A percentile compares a stretch with the other conserved stretches of the same genome.
Conservation (phyloP, 345 rosid species). For the Eucalyptus curtisii region DNA sequence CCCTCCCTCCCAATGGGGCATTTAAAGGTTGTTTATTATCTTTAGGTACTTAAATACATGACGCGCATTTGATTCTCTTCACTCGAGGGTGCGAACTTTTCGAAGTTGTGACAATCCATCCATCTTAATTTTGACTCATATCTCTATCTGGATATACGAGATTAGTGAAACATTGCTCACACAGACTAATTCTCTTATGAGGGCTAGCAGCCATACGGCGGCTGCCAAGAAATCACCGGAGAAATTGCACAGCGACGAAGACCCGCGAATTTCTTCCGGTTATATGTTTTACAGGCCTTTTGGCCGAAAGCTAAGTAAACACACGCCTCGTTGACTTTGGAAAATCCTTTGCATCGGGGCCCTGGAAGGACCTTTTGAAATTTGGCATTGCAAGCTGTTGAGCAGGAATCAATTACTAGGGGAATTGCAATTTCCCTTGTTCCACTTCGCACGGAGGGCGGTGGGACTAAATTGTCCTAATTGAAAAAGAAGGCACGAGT, state of each 20-base stretch:
- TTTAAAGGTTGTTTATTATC: not conserved
- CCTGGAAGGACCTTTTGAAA: not conserved
- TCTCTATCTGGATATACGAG: not conserved
- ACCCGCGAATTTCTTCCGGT: not conserved
- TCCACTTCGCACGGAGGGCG: not conserved
- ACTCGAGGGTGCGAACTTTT: no score
- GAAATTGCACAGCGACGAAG: not conserved
- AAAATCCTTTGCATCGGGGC: not conserved
- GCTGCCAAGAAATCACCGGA: not conserved
- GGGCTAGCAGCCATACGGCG: not conserved
- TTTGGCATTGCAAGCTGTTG: not conserved
- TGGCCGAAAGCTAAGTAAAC: not conserved
- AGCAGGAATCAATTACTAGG: not conserved
- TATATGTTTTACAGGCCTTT: not conserved
- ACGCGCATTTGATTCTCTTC: not conserved
- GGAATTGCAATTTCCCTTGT: not conserved
- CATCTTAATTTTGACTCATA: not conserved
- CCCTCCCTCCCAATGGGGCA: not conserved
- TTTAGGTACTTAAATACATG: not conserved
- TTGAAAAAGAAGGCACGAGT: not conserved
- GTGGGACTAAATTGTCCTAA: not conserved
- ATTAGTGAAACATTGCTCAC: not conserved
- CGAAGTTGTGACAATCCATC: no score
- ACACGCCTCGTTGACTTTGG: not conserved
- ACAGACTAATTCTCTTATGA: not conserved